Conservation (phyloP, 805 yeast species). For the Wickerhamiella dianesei region DNA sequence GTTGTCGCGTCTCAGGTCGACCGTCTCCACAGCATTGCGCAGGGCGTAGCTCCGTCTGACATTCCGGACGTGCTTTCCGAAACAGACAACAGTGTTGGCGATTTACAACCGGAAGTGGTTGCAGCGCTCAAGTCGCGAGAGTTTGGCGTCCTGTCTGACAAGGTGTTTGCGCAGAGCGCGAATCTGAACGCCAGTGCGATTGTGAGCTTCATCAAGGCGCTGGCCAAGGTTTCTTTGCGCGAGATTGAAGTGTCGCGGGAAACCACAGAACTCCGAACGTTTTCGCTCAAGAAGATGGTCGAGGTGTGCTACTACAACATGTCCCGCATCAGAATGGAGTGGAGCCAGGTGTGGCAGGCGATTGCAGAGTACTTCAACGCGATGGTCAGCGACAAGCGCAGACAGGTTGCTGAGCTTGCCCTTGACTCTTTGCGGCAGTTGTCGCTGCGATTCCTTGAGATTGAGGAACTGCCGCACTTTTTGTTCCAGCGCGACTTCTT, state of each 20-base stretch:
- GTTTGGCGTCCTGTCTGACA: constrained; percentile 50
- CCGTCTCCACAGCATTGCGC: constrained; percentile 72
- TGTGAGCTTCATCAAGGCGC: constrained; percentile 71
- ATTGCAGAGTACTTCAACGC: constrained; percentile 81
- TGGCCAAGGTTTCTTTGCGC: constrained; percentile 74
- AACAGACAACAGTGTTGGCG: constrained; percentile 40
- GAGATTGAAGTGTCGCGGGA: constrained; percentile 83
- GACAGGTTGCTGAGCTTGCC: constrained; percentile 74
- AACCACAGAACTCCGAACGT: constrained; percentile 74
- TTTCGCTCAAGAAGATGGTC: constrained; percentile 86
- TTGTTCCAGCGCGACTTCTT: constrained; percentile 90
- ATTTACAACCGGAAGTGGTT: constrained; percentile 21
- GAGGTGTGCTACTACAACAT: constrained; percentile 96
- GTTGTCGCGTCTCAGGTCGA: constrained; percentile 82
- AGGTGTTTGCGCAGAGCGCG: constrained; percentile 71
- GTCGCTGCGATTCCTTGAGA: constrained; percentile 79
- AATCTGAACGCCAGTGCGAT: constrained; percentile 72
- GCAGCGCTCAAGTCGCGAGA: constrained; percentile 25
- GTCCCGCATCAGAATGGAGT: constrained; percentile 89
- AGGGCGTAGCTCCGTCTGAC: constrained; percentile 76
- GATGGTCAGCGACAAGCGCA: constrained; percentile 69
- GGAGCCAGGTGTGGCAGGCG: constrained; percentile 84
- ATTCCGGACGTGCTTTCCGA: constrained; percentile 29
- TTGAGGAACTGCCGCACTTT: constrained; percentile 90
- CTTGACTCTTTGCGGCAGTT: constrained; percentile 87